Evolutionary conservation across 2,329 filamentous ascomycete genomes (phyloP), one percentile per base, ranked within the genome.

Genomic region (Cytospora leucostoma): DNA sequence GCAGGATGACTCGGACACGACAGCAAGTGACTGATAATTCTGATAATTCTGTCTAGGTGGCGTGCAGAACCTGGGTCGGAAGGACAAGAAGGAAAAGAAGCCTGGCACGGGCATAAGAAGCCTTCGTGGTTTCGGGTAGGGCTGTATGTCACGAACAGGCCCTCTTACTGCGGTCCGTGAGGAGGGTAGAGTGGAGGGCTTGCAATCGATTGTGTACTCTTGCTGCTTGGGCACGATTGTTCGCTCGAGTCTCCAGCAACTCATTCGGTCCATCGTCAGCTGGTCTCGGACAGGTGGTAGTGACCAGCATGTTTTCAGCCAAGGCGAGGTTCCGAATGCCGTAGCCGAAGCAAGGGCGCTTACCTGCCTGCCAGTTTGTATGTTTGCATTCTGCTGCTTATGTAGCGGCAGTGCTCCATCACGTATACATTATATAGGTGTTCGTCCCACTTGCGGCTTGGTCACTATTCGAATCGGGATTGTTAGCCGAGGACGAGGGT

Each of bases 51-150:
- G 57, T 54, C 21, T 68, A 80, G 82, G 81, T 19, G 79, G 80
- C 27, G 74, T 81, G 7, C 80, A 82, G 67, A 82, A 80, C 69
- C 71, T 77, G 34, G 71, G 77, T 1, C 78, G 78, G 3, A 80
- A 83, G 67, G 80, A 84, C 61, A 77, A 78, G 65, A 80, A 80
- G 64, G 74, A 78, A 12, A 79, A 78, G 68, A 79, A 78, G 69
- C 68, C 72, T 1, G 27, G 27, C 27, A 61, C 69, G 15, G 75
- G 74, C 12, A 71, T 78, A 32, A 72, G 75, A 21, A 74, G 74
- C 19, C 78, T 79, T 59, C 71, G 74, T 13, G 74, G 74, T 7
- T 74, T 76, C 63, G 67, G 73, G 50, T 75, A 70, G 27, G 27
- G 10, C 21, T 40, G 33, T 32, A 51, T 5, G 35, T 12, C 15